Evolutionary conservation across 2,329 filamentous ascomycete species (phyloP).

Genomic region (Aspergillus hortae): DNA sequence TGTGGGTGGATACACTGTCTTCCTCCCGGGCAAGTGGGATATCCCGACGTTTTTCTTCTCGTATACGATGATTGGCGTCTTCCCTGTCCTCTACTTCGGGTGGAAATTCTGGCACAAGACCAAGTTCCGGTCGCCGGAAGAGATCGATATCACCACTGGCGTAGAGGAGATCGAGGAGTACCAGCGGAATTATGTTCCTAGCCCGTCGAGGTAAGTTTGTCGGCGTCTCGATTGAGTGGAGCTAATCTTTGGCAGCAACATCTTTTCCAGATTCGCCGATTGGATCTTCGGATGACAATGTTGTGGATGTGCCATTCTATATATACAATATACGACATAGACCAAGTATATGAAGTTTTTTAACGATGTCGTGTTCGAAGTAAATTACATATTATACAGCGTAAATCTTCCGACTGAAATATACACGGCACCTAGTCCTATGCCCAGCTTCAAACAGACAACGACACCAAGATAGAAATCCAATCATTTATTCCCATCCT

Average conservation of each 20-base stretch:
- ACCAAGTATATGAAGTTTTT: too few species aligned
- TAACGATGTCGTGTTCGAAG: too few species aligned
- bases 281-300: slow-evolving; percentile 15
- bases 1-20: slow-evolving; percentile 72
- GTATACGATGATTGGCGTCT: slow-evolving; percentile 71
- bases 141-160: slow-evolving; percentile 62
- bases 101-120: slow-evolving; percentile 71
- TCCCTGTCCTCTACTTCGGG: slow-evolving; percentile 63
- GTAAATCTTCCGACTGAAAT: not conserved
- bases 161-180: slow-evolving; percentile 67
- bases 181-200: slow-evolving; percentile 56
- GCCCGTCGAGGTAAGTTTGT: slow-evolving; percentile 49
- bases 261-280: slow-evolving; percentile 16
- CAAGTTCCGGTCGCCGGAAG: slow-evolving; percentile 51
- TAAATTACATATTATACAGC: not conserved
- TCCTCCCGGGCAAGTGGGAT: slow-evolving; percentile 66
- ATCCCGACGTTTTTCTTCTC: slow-evolving; percentile 70
- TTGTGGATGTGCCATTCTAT: not conserved
- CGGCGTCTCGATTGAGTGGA: not conserved
- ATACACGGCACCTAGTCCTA: not conserved
- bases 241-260: slow-evolving; percentile 21
- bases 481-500: not conserved
- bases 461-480: not conserved
- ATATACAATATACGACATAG: too few species aligned
- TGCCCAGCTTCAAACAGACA: not conserved